Conservation (phyloP, 2,329 filamentous ascomycete species). For the Ceratocystis albifundus region DNA sequence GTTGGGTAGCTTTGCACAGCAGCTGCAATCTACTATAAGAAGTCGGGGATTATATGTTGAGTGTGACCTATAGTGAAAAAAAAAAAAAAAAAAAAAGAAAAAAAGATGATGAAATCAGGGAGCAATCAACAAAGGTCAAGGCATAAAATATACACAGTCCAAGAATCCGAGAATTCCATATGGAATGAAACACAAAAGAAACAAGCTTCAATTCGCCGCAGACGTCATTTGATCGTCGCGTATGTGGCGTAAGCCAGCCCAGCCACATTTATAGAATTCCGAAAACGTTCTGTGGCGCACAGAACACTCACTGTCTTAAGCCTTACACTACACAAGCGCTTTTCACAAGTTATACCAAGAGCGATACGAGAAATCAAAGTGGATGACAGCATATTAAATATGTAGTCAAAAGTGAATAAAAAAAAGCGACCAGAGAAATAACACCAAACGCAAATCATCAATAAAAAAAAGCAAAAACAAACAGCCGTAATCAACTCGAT, state of each 20-base stretch:
- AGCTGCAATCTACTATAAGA: background rate
- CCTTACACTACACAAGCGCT: background rate
- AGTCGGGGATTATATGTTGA: background rate
- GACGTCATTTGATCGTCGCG: background rate
- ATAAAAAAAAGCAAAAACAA: background rate
- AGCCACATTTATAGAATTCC: background rate
- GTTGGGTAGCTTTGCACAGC: background rate
- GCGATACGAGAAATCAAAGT: background rate
- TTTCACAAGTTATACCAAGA: background rate
- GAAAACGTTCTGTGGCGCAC: background rate
- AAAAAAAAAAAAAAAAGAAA: no score
- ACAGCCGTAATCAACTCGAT: background rate
- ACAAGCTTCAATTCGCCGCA: slow-evolving; percentile 6
- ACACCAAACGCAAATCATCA: slow-evolving; percentile 3
- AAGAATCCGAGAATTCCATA: background rate
- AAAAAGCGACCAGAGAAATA: background rate
- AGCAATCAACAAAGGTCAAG: background rate
- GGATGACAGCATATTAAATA: background rate
- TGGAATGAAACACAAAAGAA: background rate
- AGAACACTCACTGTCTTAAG: background rate
- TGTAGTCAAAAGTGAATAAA: slow-evolving; percentile 1
- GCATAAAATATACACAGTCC: background rate
- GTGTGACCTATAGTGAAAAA: background rate
- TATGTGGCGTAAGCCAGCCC: background rate
- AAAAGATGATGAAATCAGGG: background rate